Evolutionary conservation across 805 yeast genomes (phyloP), one percentile per base, ranked within the genome.

Genomic region (Kluyveromyces aestuarii): DNA sequence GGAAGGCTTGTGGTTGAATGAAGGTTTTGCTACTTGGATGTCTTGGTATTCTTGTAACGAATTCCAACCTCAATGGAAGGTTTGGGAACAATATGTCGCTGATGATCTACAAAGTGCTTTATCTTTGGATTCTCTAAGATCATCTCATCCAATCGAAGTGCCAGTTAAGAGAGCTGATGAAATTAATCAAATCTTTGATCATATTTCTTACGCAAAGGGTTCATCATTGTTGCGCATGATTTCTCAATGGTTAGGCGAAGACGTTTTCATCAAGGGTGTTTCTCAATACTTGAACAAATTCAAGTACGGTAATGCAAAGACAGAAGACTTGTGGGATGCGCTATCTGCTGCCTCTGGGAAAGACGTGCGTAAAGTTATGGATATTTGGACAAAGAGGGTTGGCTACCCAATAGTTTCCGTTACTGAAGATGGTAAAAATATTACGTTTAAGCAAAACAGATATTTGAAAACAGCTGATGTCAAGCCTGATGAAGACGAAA

Each of bases 11-110:
- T 86, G 93, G 91, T 76, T 86, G 58, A 86, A 86, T 63, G 95
- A 86, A 71, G 91, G 93, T 42, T 87, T 86, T 58, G 95, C 95
- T 44, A 86, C 95, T 47, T 86, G 91, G 87, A 84, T 84, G 84
- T 85, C 91, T 5, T 86, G 91, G 89, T 82, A 79, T 62, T 84
- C 90, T 9, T 82, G 87, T 65, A 81, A 85, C 68, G 68, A 80
- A 42, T 75, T 84, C 60, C 80, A 77, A 67, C 93, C 93, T 27
- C 88, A 84, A 54, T 86, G 93, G 91, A 82, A 83, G 61, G 91
- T 86, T 37, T 86, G 88, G 87, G 86, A 87, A 67, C 78, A 81
- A 46, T 88, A 86, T 60, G 93, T 87, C 37, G 75, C 85, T 16
- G 90, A 81, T 58, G 76, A 83, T 54, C 77, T 85, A 60, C 91